Evolutionary conservation across 179 eudicot species (phyloP).

Genomic region (Spinacia oleracea): DNA sequence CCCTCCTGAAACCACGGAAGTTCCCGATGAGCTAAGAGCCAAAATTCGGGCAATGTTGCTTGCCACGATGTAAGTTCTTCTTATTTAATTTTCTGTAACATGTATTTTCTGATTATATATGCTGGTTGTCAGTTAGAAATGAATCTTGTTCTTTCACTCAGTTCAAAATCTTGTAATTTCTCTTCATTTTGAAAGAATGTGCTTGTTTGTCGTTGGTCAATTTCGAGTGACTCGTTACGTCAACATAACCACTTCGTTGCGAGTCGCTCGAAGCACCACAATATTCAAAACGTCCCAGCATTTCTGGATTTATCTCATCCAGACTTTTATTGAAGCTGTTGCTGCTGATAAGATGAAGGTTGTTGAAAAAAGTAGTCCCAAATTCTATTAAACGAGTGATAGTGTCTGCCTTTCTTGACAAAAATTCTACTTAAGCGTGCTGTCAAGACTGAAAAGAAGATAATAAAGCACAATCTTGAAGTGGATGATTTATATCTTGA

Average conservation of each 20-base stretch:
- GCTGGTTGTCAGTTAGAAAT: neutral
- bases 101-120: neutral
- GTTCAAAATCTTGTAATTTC: too few relatives aligned
- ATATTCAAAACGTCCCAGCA: neutral
- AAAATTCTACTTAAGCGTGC: too few relatives aligned
- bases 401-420: neutral
- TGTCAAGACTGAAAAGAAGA: too few relatives aligned
- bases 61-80: conserved; percentile 47
- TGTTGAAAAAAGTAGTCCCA: neutral
- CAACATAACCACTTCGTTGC: too few relatives aligned
- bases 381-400: neutral
- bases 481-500: neutral
- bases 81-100: neutral
- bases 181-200: neutral
- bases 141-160: neutral
- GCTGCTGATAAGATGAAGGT: neutral
- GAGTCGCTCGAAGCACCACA: neutral
- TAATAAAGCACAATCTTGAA: too few relatives aligned
- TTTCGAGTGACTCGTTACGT: too few relatives aligned
- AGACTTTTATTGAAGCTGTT: too few relatives aligned
- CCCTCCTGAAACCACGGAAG: conserved; percentile 51
- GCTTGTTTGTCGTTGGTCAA: too few relatives aligned
- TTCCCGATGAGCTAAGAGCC: conserved; percentile 91
- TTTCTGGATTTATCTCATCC: neutral
- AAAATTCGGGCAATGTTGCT: conserved; percentile 93